Conservation (phyloP, 495 filamentous ascomycete species). For the Penicillium simplicissimum region DNA sequence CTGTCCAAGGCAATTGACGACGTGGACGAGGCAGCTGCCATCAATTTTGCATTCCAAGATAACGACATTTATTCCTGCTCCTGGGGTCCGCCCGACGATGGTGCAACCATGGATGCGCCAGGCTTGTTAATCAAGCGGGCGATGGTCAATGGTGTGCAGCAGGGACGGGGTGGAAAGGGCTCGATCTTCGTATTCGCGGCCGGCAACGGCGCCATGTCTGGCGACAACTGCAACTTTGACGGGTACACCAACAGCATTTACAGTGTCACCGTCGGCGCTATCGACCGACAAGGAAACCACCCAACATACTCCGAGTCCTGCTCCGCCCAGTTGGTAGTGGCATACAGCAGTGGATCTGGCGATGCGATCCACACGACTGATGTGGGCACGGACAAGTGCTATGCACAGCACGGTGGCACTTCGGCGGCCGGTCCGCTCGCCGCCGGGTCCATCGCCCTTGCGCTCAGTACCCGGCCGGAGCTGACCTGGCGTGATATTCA, state of each 20-base stretch:
- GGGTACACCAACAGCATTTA: slow-evolving; percentile 99
- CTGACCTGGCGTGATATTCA: slow-evolving; percentile 94
- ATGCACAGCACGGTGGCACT: slow-evolving; percentile 82
- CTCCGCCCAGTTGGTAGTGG: slow-evolving; percentile 91
- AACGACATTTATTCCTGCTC: slow-evolving; percentile 99
- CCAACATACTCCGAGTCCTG: slow-evolving; percentile 95
- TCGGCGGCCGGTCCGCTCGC: slow-evolving; percentile 93
- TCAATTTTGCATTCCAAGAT: slow-evolving; percentile 87
- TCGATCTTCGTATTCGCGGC: slow-evolving; percentile 97
- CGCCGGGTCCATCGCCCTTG: slow-evolving; percentile 91
- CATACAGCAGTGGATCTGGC: slow-evolving; percentile 87
- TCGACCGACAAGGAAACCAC: slow-evolving; percentile 81
- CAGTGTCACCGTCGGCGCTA: slow-evolving; percentile 92
- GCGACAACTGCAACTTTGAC: slow-evolving; percentile 99
- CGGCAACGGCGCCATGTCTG: slow-evolving; percentile 83
- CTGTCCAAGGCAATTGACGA: slow-evolving; percentile 87
- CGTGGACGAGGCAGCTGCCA: slow-evolving; percentile 84
- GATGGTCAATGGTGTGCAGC: slow-evolving; percentile 88
- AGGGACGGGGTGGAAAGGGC: slow-evolving; percentile 79
- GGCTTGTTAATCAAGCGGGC: slow-evolving; percentile 84
- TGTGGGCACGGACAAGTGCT: slow-evolving; percentile 81
- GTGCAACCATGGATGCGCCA: slow-evolving; percentile 88
- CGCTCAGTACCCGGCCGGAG: slow-evolving; percentile 79
- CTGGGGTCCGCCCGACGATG: slow-evolving; percentile 95
- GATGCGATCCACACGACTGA: slow-evolving; percentile 96